Base-by-base conservation (phyloP, 352 stramenopile genomes). In the Globisporangium recalcitrans region DNA sequence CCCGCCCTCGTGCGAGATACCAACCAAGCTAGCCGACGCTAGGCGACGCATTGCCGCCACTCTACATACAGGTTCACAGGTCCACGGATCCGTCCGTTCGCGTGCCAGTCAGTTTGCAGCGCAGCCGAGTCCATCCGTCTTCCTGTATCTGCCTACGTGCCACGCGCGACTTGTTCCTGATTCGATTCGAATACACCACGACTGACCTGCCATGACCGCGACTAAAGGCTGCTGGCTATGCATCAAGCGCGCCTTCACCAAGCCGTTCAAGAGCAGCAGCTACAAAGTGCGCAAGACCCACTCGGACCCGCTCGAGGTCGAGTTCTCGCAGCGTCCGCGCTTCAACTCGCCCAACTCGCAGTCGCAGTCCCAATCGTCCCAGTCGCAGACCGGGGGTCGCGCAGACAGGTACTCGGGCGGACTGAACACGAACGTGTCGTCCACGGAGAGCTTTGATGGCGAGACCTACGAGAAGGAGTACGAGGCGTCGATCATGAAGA, bases 391-490 rank as follows among this genome's bases (percentile, higher is more conserved):
- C 26, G 53, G 42, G 1, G 46, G 34, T 3, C 61, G 61, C 61
- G 27, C n/a, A 1, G 61, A 67, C 34, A 47, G 61, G 40, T 67
- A 40, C 53, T 67, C 61, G 7, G 61, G 29, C 1, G 61, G 44
- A n/a, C 42, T 67, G 24, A 34, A 14, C 9, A 67, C 61, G 31
- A 66, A 40, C 22, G 60, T 67, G 24, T 67, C 61, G 46, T 67
- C 61, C 16, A 67, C 61, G 3, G 61, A 55, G 44, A 67, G 61
- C 53, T 67, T 60, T 27, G 61, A 67, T 21, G 46, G 42, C 34
- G 44, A 32, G n/a, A 69, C 69, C 38, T 80, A 78, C 63, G 71
- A 82, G 38, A 63, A 77, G 34, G 65, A 68, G 47, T 70, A 76
- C 24, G 64, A 81, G 22, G 61, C 54, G 13, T 52, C 61, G 44